These are phyloP conservation scores for Babesia gibsoni DNA, from an alignment of 169 alveolate genomes.

Conservation along the genomic window DNA sequence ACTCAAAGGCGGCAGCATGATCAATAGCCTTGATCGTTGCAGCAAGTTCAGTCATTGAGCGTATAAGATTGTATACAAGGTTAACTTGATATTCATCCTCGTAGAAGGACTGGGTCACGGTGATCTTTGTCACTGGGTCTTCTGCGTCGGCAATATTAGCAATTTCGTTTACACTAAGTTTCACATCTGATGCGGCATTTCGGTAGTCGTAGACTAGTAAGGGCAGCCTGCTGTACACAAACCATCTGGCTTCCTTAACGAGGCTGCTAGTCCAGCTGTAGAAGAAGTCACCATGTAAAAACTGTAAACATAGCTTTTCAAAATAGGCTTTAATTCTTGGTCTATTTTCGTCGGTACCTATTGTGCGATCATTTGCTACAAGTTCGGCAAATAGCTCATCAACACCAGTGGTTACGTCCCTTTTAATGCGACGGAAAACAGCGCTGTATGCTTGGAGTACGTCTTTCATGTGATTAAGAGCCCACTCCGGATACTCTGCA, in stretches of 20 bases:
- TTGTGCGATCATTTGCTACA: background rate
- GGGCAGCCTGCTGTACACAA: conserved; percentile 56
- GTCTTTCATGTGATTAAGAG: conserved; percentile 41
- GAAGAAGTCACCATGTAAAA: background rate
- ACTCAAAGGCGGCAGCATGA: conserved; percentile 14
- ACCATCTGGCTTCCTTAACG: conserved; percentile 47
- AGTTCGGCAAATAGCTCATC: conserved; percentile 25
- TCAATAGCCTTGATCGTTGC: conserved; percentile 13
- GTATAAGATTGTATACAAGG: conserved; percentile 19
- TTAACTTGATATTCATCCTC: conserved; percentile 19
- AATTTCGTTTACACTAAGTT: conserved; percentile 12
- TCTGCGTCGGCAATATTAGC: conserved; percentile 14
- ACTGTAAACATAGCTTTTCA: conserved; percentile 1
- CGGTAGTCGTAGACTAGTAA: conserved; percentile 54
- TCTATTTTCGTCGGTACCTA: background rate
- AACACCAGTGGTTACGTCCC: conserved; percentile 22
- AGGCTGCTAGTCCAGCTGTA: conserved; percentile 19
- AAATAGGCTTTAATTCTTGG: conserved; percentile 13
- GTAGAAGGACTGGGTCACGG: conserved; percentile 20
- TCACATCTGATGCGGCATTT: background rate
- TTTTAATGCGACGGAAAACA: conserved; percentile 23
- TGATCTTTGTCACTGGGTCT: conserved; percentile 1
- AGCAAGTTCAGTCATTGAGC: conserved; percentile 39
- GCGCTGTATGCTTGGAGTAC: conserved; percentile 9
- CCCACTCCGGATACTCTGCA: conserved; percentile 60